These are phyloP conservation scores for Zygoascus bituminiphila DNA, from an alignment of 805 yeast species.

Conservation along the genomic window DNA sequence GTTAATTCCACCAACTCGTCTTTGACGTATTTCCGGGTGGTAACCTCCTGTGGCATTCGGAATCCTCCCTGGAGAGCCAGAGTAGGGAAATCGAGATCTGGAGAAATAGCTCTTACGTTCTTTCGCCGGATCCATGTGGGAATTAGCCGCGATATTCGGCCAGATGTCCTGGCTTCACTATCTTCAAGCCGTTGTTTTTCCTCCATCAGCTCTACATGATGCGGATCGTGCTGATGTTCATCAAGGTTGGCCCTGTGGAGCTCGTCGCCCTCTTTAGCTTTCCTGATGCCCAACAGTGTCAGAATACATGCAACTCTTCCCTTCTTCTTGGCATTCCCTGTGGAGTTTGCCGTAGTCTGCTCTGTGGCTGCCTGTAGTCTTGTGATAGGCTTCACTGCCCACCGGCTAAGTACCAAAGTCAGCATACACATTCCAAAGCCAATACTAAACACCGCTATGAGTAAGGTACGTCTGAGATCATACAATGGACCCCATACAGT, in stretches of 20 bases:
- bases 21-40: conserved; percentile 27
- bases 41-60: conserved; percentile 21
- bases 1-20: conserved; percentile 83
- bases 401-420: conserved; percentile 65
- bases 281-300: background rate
- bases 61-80: conserved; percentile 8
- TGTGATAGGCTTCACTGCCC: conserved; percentile 77
- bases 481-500: conserved; percentile 57
- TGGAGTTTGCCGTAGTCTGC: conserved; percentile 7
- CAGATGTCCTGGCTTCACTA: background rate
- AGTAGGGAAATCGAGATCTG: background rate
- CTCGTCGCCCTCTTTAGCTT: background rate
- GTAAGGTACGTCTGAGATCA: conserved; percentile 55
- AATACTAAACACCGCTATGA: conserved; percentile 55
- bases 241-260: background rate
- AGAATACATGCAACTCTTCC: background rate
- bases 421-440: conserved; percentile 70
- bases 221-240: background rate
- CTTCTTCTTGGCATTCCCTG: background rate
- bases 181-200: background rate
- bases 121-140: background rate
- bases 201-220: background rate
- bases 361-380: conserved; percentile 79
- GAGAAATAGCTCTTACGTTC: background rate
- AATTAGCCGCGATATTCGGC: background rate